phyloP scores from a whole-genome alignment of 1,284 basidiomycete genomes.

The Sanghuangporus weigelae region DNA sequence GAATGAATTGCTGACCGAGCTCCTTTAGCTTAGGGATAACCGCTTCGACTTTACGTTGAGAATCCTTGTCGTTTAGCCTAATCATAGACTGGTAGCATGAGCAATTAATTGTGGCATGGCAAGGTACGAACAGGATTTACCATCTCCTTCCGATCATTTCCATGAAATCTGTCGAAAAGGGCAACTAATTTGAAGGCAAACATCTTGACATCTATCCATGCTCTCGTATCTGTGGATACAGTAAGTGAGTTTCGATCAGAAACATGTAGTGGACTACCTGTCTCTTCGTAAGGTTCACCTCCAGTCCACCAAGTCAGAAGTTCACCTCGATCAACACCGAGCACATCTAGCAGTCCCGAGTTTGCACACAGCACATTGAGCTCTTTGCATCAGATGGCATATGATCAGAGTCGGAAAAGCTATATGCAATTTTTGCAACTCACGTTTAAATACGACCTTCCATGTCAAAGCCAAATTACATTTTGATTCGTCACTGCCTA shows the following conservation, averaged over 20 bases:
- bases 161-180: too few species aligned
- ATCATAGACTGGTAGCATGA: too few species aligned
- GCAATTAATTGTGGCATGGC: too few species aligned
- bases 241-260: not conserved
- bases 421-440: not conserved
- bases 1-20: too few species aligned
- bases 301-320: not conserved
- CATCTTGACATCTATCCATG: too few species aligned
- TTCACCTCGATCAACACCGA: not conserved
- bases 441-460: not conserved
- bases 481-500: not conserved
- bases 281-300: not conserved
- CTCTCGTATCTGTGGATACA: not conserved
- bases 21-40: too few species aligned
- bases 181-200: too few species aligned
- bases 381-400: not conserved
- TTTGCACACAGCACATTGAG: not conserved
- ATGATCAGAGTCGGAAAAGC: not conserved
- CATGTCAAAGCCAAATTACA: not conserved
- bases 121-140: too few species aligned
- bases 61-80: too few species aligned
- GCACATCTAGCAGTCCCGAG: not conserved
- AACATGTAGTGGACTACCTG: not conserved
- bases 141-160: too few species aligned
- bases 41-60: too few species aligned